Percentiles rank a stretch among this genome's conserved stretches.
These are phyloP conservation scores for Onygenales sp. DNA, from an alignment of 2,329 filamentous ascomycete species.

Conservation along the genomic window DNA sequence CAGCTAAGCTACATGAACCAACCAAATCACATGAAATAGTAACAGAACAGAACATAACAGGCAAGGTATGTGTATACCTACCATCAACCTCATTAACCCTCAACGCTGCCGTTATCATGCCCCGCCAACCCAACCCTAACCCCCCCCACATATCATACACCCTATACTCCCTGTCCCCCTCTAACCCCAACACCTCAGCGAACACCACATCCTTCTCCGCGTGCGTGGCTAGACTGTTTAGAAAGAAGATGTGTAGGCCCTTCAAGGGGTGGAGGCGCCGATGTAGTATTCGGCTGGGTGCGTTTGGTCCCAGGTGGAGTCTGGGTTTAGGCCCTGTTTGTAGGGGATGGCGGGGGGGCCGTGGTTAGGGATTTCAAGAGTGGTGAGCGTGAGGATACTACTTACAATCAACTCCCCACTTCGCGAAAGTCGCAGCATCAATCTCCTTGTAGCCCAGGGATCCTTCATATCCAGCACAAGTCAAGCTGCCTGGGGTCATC, in stretches of 20 bases:
- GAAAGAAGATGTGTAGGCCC: constrained; percentile 23
- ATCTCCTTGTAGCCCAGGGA: constrained; percentile 43
- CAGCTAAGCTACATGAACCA: too few species aligned
- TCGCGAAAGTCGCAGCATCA: constrained; percentile 45
- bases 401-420: constrained; percentile 41
- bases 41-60: too few species aligned
- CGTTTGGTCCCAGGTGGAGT: constrained; percentile 24
- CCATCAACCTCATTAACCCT: constrained; percentile 4
- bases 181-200: constrained; percentile 2
- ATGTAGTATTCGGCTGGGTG: constrained; percentile 30
- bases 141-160: constrained; percentile 4
- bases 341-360: constrained; percentile 37
- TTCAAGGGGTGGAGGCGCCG: constrained; percentile 17
- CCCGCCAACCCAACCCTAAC: not conserved
- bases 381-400: constrained; percentile 3
- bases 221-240: not conserved
- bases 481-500: not conserved
- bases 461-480: constrained; percentile 41
- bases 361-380: constrained; percentile 10
- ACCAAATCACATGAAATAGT: too few species aligned
- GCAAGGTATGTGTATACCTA: too few species aligned
- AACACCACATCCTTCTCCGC: constrained; percentile 4
- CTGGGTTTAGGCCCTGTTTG: constrained; percentile 26
- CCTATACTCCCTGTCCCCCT: constrained; percentile 13
- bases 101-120: constrained; percentile 6